Evolutionary conservation across 2,329 filamentous ascomycete genomes (phyloP).

Genomic region (Didymella lethalis): DNA sequence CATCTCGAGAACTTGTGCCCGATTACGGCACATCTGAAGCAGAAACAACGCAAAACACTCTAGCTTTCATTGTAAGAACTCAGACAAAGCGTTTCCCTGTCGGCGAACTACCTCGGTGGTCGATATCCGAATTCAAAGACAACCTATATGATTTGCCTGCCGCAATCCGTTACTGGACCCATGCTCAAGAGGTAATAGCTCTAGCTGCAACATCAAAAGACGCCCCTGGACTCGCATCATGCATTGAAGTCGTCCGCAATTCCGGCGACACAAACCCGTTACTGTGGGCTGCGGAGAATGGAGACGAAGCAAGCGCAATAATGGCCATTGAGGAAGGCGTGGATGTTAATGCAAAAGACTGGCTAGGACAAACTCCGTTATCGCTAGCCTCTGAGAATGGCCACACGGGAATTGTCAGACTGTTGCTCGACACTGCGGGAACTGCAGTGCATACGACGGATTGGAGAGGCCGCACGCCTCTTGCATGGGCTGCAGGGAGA

Average conservation of each 20-base stretch:
- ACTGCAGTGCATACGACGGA: neutral
- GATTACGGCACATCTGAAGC: slow-evolving; percentile 3
- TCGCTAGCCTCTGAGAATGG: neutral
- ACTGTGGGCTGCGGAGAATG: neutral
- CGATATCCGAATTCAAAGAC: neutral
- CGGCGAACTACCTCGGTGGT: neutral
- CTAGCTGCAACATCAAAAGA: neutral
- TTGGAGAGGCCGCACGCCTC: neutral
- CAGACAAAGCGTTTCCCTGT: neutral
- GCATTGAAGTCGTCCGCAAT: neutral
- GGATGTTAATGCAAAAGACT: neutral
- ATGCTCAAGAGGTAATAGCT: neutral
- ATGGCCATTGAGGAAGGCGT: neutral
- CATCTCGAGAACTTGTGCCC: neutral
- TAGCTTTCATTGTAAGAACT: neutral
- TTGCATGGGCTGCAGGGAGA: neutral
- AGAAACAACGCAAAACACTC: neutral
- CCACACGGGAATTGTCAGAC: neutral
- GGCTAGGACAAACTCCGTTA: neutral
- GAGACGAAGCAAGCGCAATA: neutral
- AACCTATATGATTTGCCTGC: neutral
- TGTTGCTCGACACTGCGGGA: neutral
- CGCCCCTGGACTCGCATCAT: neutral
- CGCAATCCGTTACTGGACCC: neutral
- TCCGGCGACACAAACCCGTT: neutral